phyloP scores from a whole-genome alignment of 1,284 basidiomycete species.

The Salmacisia buchloeana region DNA sequence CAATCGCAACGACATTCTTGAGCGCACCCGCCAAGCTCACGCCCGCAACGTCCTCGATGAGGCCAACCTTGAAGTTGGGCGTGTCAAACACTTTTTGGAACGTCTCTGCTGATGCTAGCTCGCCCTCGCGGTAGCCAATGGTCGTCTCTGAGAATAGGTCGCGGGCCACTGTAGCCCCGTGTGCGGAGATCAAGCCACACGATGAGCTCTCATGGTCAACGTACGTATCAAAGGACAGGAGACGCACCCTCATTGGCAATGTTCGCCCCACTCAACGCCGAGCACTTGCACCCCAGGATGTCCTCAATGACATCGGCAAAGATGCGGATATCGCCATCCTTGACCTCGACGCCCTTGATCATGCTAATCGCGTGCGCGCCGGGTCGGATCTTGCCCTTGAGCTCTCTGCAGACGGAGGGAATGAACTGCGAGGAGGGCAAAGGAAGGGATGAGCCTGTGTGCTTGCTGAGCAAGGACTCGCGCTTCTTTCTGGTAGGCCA shows the following conservation, averaged over 20 bases:
- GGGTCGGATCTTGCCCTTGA: slow-evolving; percentile 40
- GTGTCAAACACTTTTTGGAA: slow-evolving; percentile 54
- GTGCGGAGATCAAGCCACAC: background rate
- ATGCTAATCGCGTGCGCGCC: slow-evolving; percentile 49
- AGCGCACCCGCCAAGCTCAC: slow-evolving; percentile 59
- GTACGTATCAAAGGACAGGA: background rate
- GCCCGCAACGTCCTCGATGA: slow-evolving; percentile 59
- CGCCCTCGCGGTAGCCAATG: slow-evolving; percentile 55
- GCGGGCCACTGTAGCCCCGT: slow-evolving; percentile 51
- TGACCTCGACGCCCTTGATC: slow-evolving; percentile 52
- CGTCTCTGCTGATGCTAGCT: slow-evolving; percentile 30
- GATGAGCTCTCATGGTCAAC: background rate
- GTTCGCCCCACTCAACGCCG: slow-evolving; percentile 59
- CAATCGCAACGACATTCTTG: slow-evolving; percentile 60
- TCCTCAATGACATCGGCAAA: slow-evolving; percentile 59
- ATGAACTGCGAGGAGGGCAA: slow-evolving; percentile 47
- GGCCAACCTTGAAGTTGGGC: slow-evolving; percentile 56
- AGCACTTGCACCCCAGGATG: slow-evolving; percentile 55
- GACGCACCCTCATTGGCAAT: slow-evolving; percentile 57
- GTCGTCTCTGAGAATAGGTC: slow-evolving; percentile 59
- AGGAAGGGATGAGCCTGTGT: background rate
- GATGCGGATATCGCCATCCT: slow-evolving; percentile 56
- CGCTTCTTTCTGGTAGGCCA: background rate
- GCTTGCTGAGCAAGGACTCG: background rate
- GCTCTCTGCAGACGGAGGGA: slow-evolving; percentile 34